phyloP scores from a whole-genome alignment of 108 stramenopile species.

The Cyclotella kingstonii region DNA sequence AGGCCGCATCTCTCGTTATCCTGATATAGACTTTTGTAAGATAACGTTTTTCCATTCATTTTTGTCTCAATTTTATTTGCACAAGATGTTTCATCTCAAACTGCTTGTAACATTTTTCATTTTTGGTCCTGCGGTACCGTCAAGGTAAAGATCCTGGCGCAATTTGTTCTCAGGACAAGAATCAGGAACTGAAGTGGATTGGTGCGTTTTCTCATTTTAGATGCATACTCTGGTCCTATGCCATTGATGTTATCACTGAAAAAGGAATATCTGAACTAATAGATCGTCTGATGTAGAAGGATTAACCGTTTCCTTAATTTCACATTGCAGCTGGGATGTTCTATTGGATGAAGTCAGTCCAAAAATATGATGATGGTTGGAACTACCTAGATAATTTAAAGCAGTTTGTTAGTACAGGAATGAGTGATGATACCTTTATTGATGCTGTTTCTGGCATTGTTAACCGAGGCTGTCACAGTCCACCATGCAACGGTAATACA shows the following conservation, averaged over 20 bases:
- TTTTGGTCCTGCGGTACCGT: no score
- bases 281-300: no score
- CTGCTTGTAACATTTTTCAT: no score
- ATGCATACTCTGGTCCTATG: no score
- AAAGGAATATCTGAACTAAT: no score
- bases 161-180: slow-evolving; percentile 11
- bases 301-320: background rate
- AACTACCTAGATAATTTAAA: slow-evolving; percentile 35
- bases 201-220: slow-evolving; percentile 7
- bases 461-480: slow-evolving; percentile 7
- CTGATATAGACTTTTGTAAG: slow-evolving; percentile 39
- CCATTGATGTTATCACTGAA: no score
- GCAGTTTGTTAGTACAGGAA: slow-evolving; percentile 21
- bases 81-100: background rate
- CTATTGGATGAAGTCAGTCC: slow-evolving; percentile 31
- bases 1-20: slow-evolving; percentile 24
- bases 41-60: background rate
- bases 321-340: slow-evolving; percentile 25
- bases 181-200: slow-evolving; percentile 44
- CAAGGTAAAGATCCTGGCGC: background rate
- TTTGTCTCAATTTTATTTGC: background rate
- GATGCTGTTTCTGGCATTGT: slow-evolving; percentile 39
- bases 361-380: slow-evolving; percentile 35
- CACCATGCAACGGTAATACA: slow-evolving; percentile 8
- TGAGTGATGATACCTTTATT: slow-evolving; percentile 29